A percentile compares a stretch with the other conserved stretches of the same genome.
phyloP scores from a whole-genome alignment of 768 basidiomycete species.

The Leucocoprinus leucothites region DNA sequence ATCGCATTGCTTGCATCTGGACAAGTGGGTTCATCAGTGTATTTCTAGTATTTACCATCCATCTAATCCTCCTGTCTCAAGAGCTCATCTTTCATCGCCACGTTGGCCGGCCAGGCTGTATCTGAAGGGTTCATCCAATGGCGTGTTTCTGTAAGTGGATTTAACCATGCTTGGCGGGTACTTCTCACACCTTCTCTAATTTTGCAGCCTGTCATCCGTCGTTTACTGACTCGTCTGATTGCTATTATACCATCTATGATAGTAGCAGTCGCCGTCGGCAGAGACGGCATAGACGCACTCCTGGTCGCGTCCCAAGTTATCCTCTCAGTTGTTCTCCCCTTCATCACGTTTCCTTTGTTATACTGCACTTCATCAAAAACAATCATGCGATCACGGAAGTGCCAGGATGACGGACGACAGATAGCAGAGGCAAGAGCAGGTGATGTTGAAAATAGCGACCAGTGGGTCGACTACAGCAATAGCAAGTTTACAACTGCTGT shows the following conservation, averaged over 20 bases:
- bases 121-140: conserved; percentile 88
- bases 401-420: neutral
- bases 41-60: too few relatives aligned
- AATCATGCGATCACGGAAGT: conserved; percentile 69
- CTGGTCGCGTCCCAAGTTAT: conserved; percentile 87
- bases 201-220: conserved; percentile 64
- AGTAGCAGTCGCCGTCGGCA: conserved; percentile 72
- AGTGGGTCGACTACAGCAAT: conserved; percentile 63
- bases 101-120: conserved; percentile 86
- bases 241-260: conserved; percentile 80
- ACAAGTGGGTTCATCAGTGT: conserved; percentile 45
- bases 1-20: conserved; percentile 82
- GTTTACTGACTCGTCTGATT: conserved; percentile 79
- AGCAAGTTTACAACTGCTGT: conserved; percentile 45
- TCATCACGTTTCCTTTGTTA: conserved; percentile 79
- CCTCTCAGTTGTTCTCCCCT: conserved; percentile 80
- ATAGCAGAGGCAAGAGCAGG: neutral
- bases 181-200: neutral
- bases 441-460: conserved; percentile 23
- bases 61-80: conserved; percentile 17
- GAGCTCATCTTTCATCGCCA: conserved; percentile 87
- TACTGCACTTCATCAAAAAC: conserved; percentile 68
- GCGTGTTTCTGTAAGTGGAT: conserved; percentile 63
- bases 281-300: conserved; percentile 66
- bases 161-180: conserved; percentile 17